Percentiles rank a stretch among this genome's conserved stretches.
phyloP scores from a whole-genome alignment of 305 asterid species.

The Fraxinus latifolia region DNA sequence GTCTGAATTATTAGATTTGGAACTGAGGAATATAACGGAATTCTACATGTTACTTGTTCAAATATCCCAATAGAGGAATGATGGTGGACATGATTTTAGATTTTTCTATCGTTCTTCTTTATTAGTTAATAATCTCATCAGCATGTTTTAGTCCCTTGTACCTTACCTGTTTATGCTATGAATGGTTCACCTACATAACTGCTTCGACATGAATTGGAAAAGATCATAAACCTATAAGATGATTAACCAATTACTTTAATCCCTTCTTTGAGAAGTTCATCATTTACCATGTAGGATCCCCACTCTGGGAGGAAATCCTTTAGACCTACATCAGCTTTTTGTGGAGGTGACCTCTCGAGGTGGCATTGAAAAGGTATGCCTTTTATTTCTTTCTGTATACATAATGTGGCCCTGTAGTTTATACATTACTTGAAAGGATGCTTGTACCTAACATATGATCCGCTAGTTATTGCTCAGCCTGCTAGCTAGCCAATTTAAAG shows the following conservation, averaged over 20 bases:
- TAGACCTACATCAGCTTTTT: slow-evolving; percentile 82
- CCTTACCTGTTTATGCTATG: slow-evolving; percentile 9
- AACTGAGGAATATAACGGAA: background rate
- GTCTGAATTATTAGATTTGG: background rate
- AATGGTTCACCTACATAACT: background rate
- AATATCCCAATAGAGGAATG: background rate
- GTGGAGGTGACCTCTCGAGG: slow-evolving; percentile 89
- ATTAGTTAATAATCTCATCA: background rate
- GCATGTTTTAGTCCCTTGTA: background rate
- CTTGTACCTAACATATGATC: background rate
- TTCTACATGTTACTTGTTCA: background rate
- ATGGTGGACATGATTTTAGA: background rate
- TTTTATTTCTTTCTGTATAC: slow-evolving; percentile 12
- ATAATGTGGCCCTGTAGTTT: background rate
- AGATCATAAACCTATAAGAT: background rate
- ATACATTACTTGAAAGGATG: background rate
- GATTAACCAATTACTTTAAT: background rate
- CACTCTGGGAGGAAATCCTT: slow-evolving; percentile 59
- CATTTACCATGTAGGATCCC: slow-evolving; percentile 58
- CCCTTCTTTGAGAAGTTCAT: slow-evolving; percentile 2
- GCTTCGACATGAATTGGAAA: slow-evolving; percentile 20
- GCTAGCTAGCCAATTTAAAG: background rate
- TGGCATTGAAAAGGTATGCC: slow-evolving; percentile 80
- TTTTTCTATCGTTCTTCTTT: slow-evolving; percentile 6
- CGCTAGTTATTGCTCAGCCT: background rate